Percentiles rank a stretch among this genome's conserved stretches.
These are phyloP conservation scores for Zygosaccharomyces kombuchaensis DNA, from an alignment of 805 yeast genomes.

Conservation along the genomic window DNA sequence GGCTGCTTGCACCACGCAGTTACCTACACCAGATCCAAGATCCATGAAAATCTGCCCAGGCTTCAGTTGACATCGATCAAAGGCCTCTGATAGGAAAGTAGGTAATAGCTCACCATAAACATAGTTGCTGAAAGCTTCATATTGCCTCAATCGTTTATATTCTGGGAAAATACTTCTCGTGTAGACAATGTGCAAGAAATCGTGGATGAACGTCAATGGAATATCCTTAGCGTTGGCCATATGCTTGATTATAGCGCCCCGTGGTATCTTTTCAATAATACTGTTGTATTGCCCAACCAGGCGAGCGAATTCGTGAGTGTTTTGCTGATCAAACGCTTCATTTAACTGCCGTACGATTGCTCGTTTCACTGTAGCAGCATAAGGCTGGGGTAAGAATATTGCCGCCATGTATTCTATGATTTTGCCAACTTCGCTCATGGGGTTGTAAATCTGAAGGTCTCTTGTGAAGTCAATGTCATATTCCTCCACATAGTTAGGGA, in stretches of 20 bases:
- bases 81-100: conserved; percentile 62
- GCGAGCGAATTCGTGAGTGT: conserved; percentile 30
- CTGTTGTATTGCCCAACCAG: conserved; percentile 43
- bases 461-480: conserved; percentile 24
- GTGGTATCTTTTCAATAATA: conserved; percentile 37
- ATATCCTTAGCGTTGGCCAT: conserved; percentile 32
- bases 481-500: conserved; percentile 23
- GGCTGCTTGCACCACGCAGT: conserved; percentile 85
- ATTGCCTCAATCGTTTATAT: conserved; percentile 56
- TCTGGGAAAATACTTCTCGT: conserved; percentile 75
- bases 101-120: conserved; percentile 92
- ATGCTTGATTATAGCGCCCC: conserved; percentile 31
- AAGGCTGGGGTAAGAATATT: conserved; percentile 24
- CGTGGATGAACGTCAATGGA: conserved; percentile 50
- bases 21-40: conserved; percentile 92
- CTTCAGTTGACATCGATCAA: conserved; percentile 51
- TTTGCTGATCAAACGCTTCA: conserved; percentile 24
- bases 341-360: conserved; percentile 22
- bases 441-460: conserved; percentile 21
- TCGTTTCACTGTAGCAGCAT: conserved; percentile 8
- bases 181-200: conserved; percentile 67
- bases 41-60: conserved; percentile 67
- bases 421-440: conserved; percentile 35
- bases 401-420: conserved; percentile 26
- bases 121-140: conserved; percentile 82